phyloP scores from a whole-genome alignment of 192 early-diverging fungal genomes.

The Gonapodya prolifera region DNA sequence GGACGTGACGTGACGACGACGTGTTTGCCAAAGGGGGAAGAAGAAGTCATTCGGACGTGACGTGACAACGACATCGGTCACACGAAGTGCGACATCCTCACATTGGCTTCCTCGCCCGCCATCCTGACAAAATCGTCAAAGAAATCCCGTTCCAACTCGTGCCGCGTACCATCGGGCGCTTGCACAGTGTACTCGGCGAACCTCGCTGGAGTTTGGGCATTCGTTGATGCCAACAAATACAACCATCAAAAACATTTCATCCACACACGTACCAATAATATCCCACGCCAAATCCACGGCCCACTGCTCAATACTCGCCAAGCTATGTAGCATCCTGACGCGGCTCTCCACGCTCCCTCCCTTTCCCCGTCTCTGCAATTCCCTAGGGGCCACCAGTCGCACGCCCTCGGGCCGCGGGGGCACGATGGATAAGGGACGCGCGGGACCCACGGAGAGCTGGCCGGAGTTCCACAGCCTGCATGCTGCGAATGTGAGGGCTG shows the following conservation, averaged over 20 bases:
- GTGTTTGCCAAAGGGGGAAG: background rate
- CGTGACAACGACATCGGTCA: too few relatives aligned
- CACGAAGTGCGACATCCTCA: too few relatives aligned
- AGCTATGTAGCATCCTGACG: constrained; percentile 44
- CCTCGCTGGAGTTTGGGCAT: background rate
- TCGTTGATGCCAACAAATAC: background rate
- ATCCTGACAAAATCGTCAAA: constrained; percentile 44
- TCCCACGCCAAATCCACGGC: constrained; percentile 56
- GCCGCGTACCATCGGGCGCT: background rate
- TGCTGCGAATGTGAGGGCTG: background rate
- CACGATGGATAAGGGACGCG: background rate
- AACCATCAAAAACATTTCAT: too few relatives aligned
- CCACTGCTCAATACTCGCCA: constrained; percentile 58
- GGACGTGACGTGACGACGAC: too few relatives aligned
- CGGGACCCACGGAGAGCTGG: background rate
- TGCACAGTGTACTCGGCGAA: background rate
- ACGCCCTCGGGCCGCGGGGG: background rate
- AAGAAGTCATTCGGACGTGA: too few relatives aligned
- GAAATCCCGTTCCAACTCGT: constrained; percentile 9
- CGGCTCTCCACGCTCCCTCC: constrained; percentile 20
- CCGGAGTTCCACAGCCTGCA: background rate
- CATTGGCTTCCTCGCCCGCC: constrained; percentile 47
- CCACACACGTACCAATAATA: constrained; percentile 23
- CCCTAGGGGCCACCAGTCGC: background rate
- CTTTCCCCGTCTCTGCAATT: background rate